Evolutionary conservation across 2,329 filamentous ascomycete species (phyloP), one percentile per base, ranked within the genome.

Genomic region (Ophiostoma fasciatum): DNA sequence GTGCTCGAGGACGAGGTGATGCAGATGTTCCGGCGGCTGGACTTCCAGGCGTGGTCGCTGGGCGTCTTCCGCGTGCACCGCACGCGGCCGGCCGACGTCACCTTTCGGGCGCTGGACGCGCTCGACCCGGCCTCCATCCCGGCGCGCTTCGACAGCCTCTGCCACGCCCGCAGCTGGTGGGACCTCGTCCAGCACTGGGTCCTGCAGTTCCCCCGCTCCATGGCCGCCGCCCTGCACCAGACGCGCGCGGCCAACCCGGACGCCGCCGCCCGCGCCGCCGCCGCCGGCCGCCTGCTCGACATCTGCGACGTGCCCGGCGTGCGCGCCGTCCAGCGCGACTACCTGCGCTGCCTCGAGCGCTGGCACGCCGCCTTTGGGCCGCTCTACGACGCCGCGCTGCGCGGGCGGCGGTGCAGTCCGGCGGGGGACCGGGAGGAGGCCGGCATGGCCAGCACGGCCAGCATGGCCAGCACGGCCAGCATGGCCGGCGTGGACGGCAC

Each of bases 351-450:
- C 50, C 47, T 64, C 2, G 51, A 56, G 22, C 44, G 52, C n/a
- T 64, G 61, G 61, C 47, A 49, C 11, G 44, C 48, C 7, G 55
- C 59, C 0, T 62, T 57, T 40, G 48, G 53, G 18, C 55, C 57
- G 2, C 40, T 64, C 2, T 57, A 55, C 34, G 46, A 53, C 14
- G 31, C 39, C 6, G 42, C 48, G 0, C 40, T 46, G 14, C 41
- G 44, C 15, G 51, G 53, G 33, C 31, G 46, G 8, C 35, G 42
- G 2, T 10, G n/a, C n/a, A n/a, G n/a, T n/a, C n/a, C n/a, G n/a
- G n/a, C n/a, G n/a, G n/a, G n/a, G n/a, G n/a, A n/a, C n/a, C n/a
- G n/a, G n/a, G n/a, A n/a, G n/a, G n/a, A n/a, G n/a, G n/a, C n/a
- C n/a, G n/a, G n/a, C n/a, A n/a, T n/a, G n/a, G n/a, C n/a, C n/a